Evolutionary conservation across 2,329 filamentous ascomycete species (phyloP), one percentile per base, ranked within the genome.

Genomic region (Penicillium sp.): DNA sequence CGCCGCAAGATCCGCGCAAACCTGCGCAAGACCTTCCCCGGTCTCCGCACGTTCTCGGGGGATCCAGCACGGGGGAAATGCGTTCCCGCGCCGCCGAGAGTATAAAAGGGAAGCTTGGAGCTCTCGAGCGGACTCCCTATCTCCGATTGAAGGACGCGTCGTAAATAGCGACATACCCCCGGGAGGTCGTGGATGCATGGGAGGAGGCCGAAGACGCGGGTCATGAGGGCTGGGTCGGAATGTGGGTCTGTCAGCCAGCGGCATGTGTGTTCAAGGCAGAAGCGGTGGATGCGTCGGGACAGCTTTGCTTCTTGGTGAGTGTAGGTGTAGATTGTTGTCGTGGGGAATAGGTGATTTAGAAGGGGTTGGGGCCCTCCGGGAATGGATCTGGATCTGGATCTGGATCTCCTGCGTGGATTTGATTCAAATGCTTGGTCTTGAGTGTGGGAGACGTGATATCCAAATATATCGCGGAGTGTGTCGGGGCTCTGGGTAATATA

Each of bases 271-370:
- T 95, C 89, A 1, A 87, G 64, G 4, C 85, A 81, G 53, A 80
- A 79, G 40, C 90, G 84, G 48, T 90, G 88, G 8, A 95, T 77
- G 2, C 89, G 83, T 8, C 89, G 83, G 12, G 86, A 86, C 64
- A 96, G 92, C 1, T 82, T 87, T 2, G 80, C 77, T 69, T 93
- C 89, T 41, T 85, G 80, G 55, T 83, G 81, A n/a, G 85, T 81
- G 69, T 87, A 87, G 0, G 84, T 85, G 26, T 71, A 76, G 0
- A 65, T 64, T 20, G 63, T 63, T 23, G 57, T 46, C 45, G 55
- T 54, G 15, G 63, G 63, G 54, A 65, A 63, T 33, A 65, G 59
- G 18, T 61, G 63, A 46, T 64, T 63, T 18, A 64, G 50, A 1
- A 65, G 52, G 61, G 4, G 62, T 58, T 2, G 61, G 59, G 1